phyloP scores from a whole-genome alignment of 2,329 filamentous ascomycete genomes.

The Aureobasidium sp. region DNA sequence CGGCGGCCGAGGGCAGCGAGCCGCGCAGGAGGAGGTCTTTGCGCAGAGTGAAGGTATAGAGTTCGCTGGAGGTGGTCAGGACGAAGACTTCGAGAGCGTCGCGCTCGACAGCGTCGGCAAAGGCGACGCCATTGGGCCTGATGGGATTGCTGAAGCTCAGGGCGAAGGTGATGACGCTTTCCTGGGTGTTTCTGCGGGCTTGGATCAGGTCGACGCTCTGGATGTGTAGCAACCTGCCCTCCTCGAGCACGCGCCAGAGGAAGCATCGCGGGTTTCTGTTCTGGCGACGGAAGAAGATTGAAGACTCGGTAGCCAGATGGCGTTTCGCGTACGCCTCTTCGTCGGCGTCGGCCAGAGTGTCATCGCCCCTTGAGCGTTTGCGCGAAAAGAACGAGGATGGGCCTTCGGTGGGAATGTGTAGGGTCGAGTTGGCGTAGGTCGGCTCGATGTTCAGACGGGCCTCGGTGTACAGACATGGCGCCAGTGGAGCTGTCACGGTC shows the following conservation, averaged over 20 bases:
- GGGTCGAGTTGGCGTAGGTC: slow-evolving; percentile 57
- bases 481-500: slow-evolving; percentile 52
- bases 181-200: slow-evolving; percentile 40
- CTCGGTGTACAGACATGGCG: slow-evolving; percentile 71
- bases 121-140: slow-evolving; percentile 66
- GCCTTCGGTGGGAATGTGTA: slow-evolving; percentile 51
- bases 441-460: slow-evolving; percentile 75
- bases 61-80: slow-evolving; percentile 65
- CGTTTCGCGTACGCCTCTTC: slow-evolving; percentile 64
- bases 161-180: slow-evolving; percentile 57
- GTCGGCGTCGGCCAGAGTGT: slow-evolving; percentile 45
- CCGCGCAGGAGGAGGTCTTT: slow-evolving; percentile 69
- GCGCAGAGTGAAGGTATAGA: slow-evolving; percentile 76
- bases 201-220: slow-evolving; percentile 71
- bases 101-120: slow-evolving; percentile 70
- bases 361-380: slow-evolving; percentile 25
- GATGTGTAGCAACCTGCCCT: slow-evolving; percentile 70
- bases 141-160: slow-evolving; percentile 76
- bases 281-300: slow-evolving; percentile 74
- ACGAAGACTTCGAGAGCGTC: slow-evolving; percentile 73
- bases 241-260: slow-evolving; percentile 81
- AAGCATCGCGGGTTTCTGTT: slow-evolving; percentile 73
- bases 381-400: slow-evolving; percentile 25
- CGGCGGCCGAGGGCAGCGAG: slow-evolving; percentile 48
- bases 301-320: slow-evolving; percentile 67